Conservation (phyloP, 2,329 filamentous ascomycete species). For the Penicillium corylophilum region DNA sequence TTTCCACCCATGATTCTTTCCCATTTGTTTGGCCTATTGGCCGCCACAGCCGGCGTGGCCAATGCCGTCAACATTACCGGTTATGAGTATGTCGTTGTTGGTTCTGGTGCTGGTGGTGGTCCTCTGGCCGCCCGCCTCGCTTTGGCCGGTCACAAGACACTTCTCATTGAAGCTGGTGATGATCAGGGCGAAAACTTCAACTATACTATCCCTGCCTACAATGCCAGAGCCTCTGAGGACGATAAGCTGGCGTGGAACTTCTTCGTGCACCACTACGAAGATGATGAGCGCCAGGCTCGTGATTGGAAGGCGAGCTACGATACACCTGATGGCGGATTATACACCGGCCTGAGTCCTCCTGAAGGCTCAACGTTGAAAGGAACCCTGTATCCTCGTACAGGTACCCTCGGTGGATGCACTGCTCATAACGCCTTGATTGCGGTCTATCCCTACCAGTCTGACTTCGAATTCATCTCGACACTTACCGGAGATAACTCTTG, state of each 20-base stretch:
- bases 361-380: too few relatives aligned
- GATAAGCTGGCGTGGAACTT: conserved; percentile 34
- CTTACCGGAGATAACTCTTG: conserved; percentile 61
- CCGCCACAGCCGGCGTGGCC: background rate
- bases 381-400: conserved; percentile 55
- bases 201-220: conserved; percentile 31
- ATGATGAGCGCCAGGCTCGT: conserved; percentile 28
- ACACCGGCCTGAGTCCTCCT: too few relatives aligned
- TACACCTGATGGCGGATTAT: too few relatives aligned
- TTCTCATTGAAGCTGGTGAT: conserved; percentile 41
- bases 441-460: conserved; percentile 57
- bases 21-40: background rate
- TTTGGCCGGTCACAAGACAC: conserved; percentile 33
- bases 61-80: conserved; percentile 23
- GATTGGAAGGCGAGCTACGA: conserved; percentile 11
- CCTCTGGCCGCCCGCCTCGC: conserved; percentile 38
- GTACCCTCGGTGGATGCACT: conserved; percentile 57
- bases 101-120: conserved; percentile 39
- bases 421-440: conserved; percentile 59
- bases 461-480: conserved; percentile 57
- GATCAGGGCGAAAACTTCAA: conserved; percentile 34
- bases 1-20: too few relatives aligned
- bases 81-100: conserved; percentile 43
- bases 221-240: conserved; percentile 31
- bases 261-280: conserved; percentile 36